A percentile compares a stretch with the other conserved stretches of the same genome.
phyloP scores from a whole-genome alignment of 2,329 filamentous ascomycete genomes.

The Paraphoma sp. region DNA sequence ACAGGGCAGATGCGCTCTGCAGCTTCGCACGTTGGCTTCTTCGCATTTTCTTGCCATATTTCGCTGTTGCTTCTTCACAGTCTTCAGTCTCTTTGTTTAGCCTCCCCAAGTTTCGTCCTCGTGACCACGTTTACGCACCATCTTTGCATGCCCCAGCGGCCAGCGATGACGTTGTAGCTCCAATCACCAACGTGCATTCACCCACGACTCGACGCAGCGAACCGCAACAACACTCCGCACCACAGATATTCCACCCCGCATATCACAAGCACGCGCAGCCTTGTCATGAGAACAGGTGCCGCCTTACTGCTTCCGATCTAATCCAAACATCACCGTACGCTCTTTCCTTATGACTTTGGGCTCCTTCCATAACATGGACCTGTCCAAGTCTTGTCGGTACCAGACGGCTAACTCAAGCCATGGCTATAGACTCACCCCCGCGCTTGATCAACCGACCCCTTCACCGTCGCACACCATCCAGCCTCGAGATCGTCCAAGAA shows the following conservation, averaged over 20 bases:
- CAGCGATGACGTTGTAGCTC: constrained; percentile 29
- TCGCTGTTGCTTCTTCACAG: background rate
- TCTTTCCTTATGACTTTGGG: constrained; percentile 12
- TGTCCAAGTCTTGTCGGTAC: constrained; percentile 1
- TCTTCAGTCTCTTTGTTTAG: background rate
- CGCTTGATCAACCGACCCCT: constrained; percentile 25
- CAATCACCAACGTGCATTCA: constrained; percentile 38
- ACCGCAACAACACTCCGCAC: background rate
- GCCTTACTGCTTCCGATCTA: constrained; percentile 16
- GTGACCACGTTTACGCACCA: background rate
- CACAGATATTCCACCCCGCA: constrained; percentile 11
- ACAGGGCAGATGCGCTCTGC: constrained; percentile 11
- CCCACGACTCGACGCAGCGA: constrained; percentile 27
- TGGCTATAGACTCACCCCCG: constrained; percentile 40
- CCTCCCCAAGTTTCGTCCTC: background rate
- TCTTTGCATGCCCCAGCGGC: constrained; percentile 5
- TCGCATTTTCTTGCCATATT: background rate
- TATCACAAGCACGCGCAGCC: constrained; percentile 18
- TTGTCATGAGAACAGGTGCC: constrained; percentile 36
- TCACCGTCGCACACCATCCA: constrained; percentile 40
- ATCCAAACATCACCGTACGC: constrained; percentile 26
- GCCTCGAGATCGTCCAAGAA: constrained; percentile 39
- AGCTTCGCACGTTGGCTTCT: constrained; percentile 1
- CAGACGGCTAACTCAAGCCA: constrained; percentile 34
- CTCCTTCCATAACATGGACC: constrained; percentile 13